A percentile compares a stretch with the other conserved stretches of the same genome.
Conservation (phyloP, 768 basidiomycete genomes). For the Cyclocybe aegerita region DNA sequence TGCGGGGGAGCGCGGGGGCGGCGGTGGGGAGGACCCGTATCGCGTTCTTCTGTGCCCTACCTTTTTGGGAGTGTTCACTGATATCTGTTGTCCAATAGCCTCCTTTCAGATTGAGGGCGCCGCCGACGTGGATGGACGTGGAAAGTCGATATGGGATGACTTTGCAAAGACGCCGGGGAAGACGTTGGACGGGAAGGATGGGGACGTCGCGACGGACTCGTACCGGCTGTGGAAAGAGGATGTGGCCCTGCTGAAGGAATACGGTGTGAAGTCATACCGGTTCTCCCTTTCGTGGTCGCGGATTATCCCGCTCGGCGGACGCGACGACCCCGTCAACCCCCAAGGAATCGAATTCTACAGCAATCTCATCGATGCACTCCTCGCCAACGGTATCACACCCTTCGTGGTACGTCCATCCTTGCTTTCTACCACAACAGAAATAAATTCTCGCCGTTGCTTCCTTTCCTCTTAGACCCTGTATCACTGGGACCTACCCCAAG, state of each 20-base stretch:
- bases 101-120: constrained; percentile 79
- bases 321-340: constrained; percentile 71
- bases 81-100: constrained; percentile 33
- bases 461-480: constrained; percentile 54
- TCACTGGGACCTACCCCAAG: constrained; percentile 81
- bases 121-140: constrained; percentile 55
- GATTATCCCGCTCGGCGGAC: constrained; percentile 71
- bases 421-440: neutral
- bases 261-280: constrained; percentile 72
- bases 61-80: constrained; percentile 5
- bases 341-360: constrained; percentile 71
- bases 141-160: constrained; percentile 75
- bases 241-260: constrained; percentile 55
- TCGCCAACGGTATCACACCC: constrained; percentile 62
- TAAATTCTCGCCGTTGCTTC: neutral
- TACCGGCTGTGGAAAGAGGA: constrained; percentile 71
- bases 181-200: constrained; percentile 65
- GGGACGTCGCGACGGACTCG: constrained; percentile 72
- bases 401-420: constrained; percentile 51
- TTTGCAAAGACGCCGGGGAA: constrained; percentile 66
- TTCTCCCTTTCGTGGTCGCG: constrained; percentile 80
- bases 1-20: neutral
- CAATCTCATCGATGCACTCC: constrained; percentile 64
- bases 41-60: neutral
- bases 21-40: neutral